Evolutionary conservation across 495 filamentous ascomycete species (phyloP).

Genomic region (Podospora comata): DNA sequence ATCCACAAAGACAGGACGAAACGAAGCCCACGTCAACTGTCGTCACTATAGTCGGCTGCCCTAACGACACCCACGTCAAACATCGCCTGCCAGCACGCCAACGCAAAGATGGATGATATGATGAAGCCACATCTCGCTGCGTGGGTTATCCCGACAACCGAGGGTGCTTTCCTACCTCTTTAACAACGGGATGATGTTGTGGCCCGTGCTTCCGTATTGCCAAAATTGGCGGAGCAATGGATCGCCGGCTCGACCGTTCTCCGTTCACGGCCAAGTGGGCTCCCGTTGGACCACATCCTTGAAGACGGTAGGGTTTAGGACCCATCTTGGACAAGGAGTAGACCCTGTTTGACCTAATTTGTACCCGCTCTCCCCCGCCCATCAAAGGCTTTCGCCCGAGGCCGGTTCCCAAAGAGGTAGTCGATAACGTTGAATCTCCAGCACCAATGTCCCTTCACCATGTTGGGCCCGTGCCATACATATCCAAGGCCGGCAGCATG

Average conservation of each 20-base stretch:
- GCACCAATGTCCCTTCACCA: neutral
- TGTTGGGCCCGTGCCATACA: constrained; percentile 3
- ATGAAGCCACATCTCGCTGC: neutral
- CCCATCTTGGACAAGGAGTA: constrained; percentile 2
- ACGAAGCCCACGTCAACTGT: neutral
- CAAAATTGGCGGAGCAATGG: constrained; percentile 2
- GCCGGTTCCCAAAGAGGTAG: constrained; percentile 6
- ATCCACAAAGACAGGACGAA: neutral
- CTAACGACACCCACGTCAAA: neutral
- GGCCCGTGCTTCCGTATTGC: constrained; percentile 6
- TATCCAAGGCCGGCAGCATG: neutral
- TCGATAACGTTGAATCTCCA: neutral
- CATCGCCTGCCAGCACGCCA: neutral
- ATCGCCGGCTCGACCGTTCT: constrained; percentile 9
- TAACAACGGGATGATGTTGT: neutral
- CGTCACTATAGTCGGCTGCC: neutral
- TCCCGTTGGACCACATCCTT: constrained; percentile 10
- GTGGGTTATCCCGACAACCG: constrained; percentile 4
- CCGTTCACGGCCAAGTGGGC: constrained; percentile 7
- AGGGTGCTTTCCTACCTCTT: neutral
- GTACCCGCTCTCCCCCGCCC: constrained; percentile 12
- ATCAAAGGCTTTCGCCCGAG: constrained; percentile 10
- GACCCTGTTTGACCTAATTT: constrained; percentile 15
- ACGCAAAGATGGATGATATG: neutral
- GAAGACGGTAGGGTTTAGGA: neutral